phyloP scores from a whole-genome alignment of 805 yeast species.

The Saccharomycopsis fermentans region DNA sequence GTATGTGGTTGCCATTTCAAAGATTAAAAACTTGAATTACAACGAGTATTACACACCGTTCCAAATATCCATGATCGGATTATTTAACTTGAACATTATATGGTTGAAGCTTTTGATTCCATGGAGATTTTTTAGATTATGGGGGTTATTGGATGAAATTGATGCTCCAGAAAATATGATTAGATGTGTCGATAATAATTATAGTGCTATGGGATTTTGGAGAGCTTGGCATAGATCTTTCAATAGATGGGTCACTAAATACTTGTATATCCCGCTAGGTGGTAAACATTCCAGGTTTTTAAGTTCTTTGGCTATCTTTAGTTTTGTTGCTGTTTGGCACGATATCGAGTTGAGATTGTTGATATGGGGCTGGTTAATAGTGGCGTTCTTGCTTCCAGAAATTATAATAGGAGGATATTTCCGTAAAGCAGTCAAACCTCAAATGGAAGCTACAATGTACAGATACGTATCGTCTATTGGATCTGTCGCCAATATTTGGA shows the following conservation, averaged over 20 bases:
- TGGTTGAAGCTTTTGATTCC: conserved; percentile 92
- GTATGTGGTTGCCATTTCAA: conserved; percentile 89
- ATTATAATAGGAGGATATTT: conserved; percentile 43
- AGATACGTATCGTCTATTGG: conserved; percentile 80
- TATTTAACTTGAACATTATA: conserved; percentile 79
- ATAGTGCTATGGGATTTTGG: conserved; percentile 93
- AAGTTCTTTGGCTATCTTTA: conserved; percentile 76
- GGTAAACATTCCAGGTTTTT: conserved; percentile 63
- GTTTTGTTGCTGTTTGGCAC: conserved; percentile 97
- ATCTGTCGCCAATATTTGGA: conserved; percentile 84
- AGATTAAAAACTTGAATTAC: conserved; percentile 80
- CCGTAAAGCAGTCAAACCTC: conserved; percentile 14
- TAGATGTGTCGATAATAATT: conserved; percentile 90
- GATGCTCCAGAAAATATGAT: conserved; percentile 98
- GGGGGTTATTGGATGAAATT: conserved; percentile 87
- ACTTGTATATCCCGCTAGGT: conserved; percentile 86
- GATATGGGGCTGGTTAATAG: conserved; percentile 95
- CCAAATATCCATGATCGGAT: conserved; percentile 89
- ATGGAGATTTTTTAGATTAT: conserved; percentile 89
- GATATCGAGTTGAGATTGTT: conserved; percentile 81
- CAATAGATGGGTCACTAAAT: conserved; percentile 82
- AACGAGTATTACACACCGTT: conserved; percentile 56
- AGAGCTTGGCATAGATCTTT: conserved; percentile 96
- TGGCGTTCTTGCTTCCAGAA: conserved; percentile 81
- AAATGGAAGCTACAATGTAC: conserved; percentile 34